Evolutionary conservation across 345 rosid genomes (phyloP).

Genomic region (Murraya koenigii): DNA sequence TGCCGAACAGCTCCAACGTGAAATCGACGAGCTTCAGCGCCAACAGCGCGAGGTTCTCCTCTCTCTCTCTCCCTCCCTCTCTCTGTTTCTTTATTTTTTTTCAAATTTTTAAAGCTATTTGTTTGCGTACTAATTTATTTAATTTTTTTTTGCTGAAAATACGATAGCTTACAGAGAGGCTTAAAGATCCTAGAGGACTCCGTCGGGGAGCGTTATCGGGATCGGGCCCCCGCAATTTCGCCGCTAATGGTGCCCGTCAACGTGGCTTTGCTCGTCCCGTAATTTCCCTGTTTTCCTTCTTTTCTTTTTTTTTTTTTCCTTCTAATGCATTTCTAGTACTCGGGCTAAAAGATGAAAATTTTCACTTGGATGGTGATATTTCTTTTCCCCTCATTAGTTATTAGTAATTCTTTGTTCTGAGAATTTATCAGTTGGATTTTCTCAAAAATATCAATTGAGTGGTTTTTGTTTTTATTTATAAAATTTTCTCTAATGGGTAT

Average conservation of each 20-base stretch:
- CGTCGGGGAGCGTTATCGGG: constrained; percentile 73
- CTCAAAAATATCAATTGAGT: not conserved
- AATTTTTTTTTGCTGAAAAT: not conserved
- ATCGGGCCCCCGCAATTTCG: constrained; percentile 54
- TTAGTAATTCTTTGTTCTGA: not conserved
- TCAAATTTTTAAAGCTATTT: not conserved
- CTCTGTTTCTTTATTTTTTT: not conserved
- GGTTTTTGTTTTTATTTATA: not conserved
- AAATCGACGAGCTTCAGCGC: constrained; percentile 89
- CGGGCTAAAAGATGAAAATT: not conserved
- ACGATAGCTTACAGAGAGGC: constrained; percentile 75
- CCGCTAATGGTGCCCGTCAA: constrained; percentile 54
- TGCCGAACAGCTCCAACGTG: constrained; percentile 71
- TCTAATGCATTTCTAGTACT: not conserved
- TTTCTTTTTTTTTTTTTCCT: not conserved
- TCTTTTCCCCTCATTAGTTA: not conserved
- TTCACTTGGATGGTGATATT: too few species aligned
- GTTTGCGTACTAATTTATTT: not conserved
- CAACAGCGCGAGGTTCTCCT: constrained; percentile 77
- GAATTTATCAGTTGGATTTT: not conserved
- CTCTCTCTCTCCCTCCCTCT: not conserved
- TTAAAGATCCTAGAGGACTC: constrained; percentile 90
- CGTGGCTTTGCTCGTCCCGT: constrained; percentile 71
- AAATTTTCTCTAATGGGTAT: too few species aligned
- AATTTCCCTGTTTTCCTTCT: constrained; percentile 4